Evolutionary conservation across 306 rosid species (phyloP), one percentile per base, ranked within the genome.

Genomic region (Calophaca sinica): DNA sequence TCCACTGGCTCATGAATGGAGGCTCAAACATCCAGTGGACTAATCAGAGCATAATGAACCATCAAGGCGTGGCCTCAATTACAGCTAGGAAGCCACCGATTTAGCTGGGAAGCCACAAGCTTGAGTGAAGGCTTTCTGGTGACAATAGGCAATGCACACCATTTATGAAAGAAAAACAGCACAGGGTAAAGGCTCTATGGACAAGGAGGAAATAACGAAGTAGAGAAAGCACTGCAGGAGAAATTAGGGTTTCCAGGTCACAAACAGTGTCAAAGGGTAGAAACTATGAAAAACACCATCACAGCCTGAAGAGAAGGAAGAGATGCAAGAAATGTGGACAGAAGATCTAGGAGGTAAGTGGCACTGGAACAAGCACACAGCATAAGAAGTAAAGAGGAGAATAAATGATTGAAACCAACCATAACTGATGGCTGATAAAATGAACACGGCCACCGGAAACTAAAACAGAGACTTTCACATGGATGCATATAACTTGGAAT

Each of bases 51-150:
- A 39, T 48, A 4, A 14, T 0, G n/a, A 39, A 39, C 39, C 33
- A 54, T 6, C 29, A 6, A 10, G 7, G 26, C 0, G 26, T 20
- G 31, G 36, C 57, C 57, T n/a, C 46, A 10, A 39, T 53, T 10
- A 60, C 26, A 9, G 51, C 64, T 53, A 36, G 35, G 36, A 58
- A 55, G 65, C 42, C 41, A 12, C 66, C 57, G 42, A 72, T 57
- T 14, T 8, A 42, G 8, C 10, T 5, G 33, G 53, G 55, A 42
- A 26, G 7, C 42, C 52, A 26, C 15, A 9, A 9, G 11, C 8
- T 20, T 31, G 45, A 39, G 28, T 44, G 48, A 73, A 26, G 12
- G 26, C 26, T 20, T 20, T 20, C 26, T 20, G 26, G 26, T 20
- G 26, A 20, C 26, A 20, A 32, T 6, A 45, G 9, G 42, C 20